Evolutionary conservation across 176 grass and related monocot species (phyloP), one percentile per base, ranked within the genome.

Genomic region (Eremochloa ophiuroides): DNA sequence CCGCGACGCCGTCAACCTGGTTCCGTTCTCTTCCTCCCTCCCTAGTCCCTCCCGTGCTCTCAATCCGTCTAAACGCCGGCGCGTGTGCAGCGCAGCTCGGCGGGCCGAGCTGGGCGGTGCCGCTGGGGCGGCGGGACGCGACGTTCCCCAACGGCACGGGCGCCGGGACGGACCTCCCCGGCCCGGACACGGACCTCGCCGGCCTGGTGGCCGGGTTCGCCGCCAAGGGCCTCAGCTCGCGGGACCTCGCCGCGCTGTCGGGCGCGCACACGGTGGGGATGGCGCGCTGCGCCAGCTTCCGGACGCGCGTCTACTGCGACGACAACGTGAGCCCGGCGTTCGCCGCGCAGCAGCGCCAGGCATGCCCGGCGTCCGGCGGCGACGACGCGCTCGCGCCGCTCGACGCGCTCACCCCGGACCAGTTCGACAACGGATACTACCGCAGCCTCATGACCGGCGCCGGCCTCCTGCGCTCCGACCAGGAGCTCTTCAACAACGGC

Each of bases 401-500:
- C 11, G 94, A 97, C 82, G 6, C 88, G 50, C 34, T 80, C 31
- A 97, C 73, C 30, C 92, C 89, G 6, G 58, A 33, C 68, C 39
- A 51, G 53, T 97, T 97, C 80, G 94, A 97, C 76, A 97, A 94
- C 58, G 85, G 81, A 0, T 97, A 86, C 85, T 97, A 89, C 83
- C 85, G 46, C 16, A 83, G 84, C 73, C 82, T 97, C 11, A 76
- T 94, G 26, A 37, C 68, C 47, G 81, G 79, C 61, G 79, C 74
- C 15, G 94, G 87, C 3, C 84, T 97, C 62, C 78, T 97, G 22
- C 94, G 90, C 81, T 97, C 94, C 1, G 94, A 97, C 71, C 94
- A 97, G 87, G 83, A 87, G 77, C 88, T 97, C 30, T 97, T 92
- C 85, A 94, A 87, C 83, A 90, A 90, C 74, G 89, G 87, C 0